Evolutionary conservation across 2,329 filamentous ascomycete genomes (phyloP).

Genomic region (Reticulascus tulasneorum): DNA sequence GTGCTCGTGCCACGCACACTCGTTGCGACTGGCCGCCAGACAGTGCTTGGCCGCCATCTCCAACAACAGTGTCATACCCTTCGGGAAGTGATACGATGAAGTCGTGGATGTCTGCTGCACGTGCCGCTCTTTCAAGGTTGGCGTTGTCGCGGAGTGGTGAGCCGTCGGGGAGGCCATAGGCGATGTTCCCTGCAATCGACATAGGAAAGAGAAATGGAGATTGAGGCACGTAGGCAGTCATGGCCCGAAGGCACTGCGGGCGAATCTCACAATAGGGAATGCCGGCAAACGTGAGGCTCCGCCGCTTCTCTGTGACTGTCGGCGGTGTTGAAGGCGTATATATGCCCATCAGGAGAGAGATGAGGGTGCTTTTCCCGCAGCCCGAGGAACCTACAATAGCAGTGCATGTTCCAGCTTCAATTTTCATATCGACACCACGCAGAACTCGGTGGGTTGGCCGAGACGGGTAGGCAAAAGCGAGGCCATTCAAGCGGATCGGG

Average conservation of each 20-base stretch:
- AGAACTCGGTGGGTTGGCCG: constrained; percentile 52
- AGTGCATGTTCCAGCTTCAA: constrained; percentile 61
- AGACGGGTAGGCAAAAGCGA: constrained; percentile 71
- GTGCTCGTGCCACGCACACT: constrained; percentile 73
- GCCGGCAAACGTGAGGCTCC: constrained; percentile 53
- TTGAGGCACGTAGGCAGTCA: constrained; percentile 67
- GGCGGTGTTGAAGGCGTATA: constrained; percentile 41
- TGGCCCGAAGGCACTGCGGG: constrained; percentile 53
- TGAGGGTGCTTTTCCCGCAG: constrained; percentile 85
- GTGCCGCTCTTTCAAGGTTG: constrained; percentile 49
- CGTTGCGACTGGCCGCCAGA: constrained; percentile 83
- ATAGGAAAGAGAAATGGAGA: constrained; percentile 72
- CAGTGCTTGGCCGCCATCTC: constrained; percentile 69
- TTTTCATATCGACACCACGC: constrained; percentile 58
- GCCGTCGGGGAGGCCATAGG: constrained; percentile 63
- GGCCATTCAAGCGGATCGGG: constrained; percentile 45
- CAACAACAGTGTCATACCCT: constrained; percentile 60
- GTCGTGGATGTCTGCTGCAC: constrained; percentile 64
- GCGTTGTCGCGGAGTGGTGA: constrained; percentile 44
- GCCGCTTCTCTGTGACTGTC: constrained; percentile 9
- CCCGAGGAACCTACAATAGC: constrained; percentile 83
- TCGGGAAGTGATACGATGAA: constrained; percentile 69
- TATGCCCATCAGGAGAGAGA: constrained; percentile 69
- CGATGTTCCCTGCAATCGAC: constrained; percentile 75
- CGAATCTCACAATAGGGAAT: constrained; percentile 56